Base-by-base conservation (phyloP, 148 eudicot genomes). In the Fagopyrum esculentum region DNA sequence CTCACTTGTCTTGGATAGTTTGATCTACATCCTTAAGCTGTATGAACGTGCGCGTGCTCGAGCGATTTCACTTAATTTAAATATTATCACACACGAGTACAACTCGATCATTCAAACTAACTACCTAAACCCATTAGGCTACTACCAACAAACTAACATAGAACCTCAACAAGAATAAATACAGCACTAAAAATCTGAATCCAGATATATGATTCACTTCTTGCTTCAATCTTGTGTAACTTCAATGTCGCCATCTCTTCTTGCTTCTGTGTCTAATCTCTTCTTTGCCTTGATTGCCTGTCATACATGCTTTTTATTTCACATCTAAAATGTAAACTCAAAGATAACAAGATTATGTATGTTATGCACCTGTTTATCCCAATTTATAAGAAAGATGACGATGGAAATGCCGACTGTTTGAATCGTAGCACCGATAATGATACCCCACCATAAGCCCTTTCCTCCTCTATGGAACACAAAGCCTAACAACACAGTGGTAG, bases 401-500 rank as follows among this genome's bases (percentile, higher is more conserved):
- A 70, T 70, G 73, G 54, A 2, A 8, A 70, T 3, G 26, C 11
- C 17, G 44, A 70, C 46, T 5, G 5, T 70, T 46, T 70, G 73
- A 15, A 70, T 35, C 45, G 48, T 22, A 46, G 30, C 73, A 2
- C 73, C 54, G 11, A 30, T 1, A 3, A 75, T 35, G 45, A 45
- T 49, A 9, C 13, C 48, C 8, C 44, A 17, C 43, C 11, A 71
- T 11, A 55, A 15, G 30, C 83, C 90, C 83, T 76, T 80, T 30
- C 90, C 90, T 55, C 85, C 84, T 6, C 81, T 17, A 55, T 86
- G 85, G 40, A n/a, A 77, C 4, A 85, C 83, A 74, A 90, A 90
- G 17, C 87, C 87, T n/a, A 90, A 71, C 22, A 85, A 6, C 26
- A 86, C 15, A 0, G 85, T 83, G 45, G 57, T 50, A 51, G 92